Base-by-base conservation (phyloP, 331 rosid genomes). In the Arachis monticola region DNA sequence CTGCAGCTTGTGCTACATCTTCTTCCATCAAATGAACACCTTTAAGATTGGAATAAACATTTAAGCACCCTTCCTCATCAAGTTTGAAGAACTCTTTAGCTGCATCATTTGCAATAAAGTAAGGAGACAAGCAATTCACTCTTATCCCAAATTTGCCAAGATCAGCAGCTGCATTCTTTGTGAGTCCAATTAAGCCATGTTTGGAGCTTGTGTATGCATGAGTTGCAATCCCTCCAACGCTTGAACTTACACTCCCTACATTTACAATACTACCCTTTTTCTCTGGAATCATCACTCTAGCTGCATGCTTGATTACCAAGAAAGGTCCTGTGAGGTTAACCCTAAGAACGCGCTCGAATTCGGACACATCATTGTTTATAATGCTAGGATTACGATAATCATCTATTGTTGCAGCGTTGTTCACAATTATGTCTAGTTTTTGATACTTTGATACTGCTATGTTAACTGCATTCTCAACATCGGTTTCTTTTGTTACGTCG, bases 181-280 rank as follows among this genome's bases (percentile, higher is more conserved):
- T 40, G 5, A 80, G 57, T 30, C 87, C 84, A 12, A 80, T 7
- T 2, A 76, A 1, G 5, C 67, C 87, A 57, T 70, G 79, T 14
- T 83, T 83, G 35, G 87, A 80, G 40, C 74, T 74, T 41, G 84
- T 65, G 7, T 80, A 83, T 7, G 87, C 77, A 45, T 80, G 84
- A 6, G 67, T 46, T 12, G 82, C 55, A 56, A 76, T 58, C 47
- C 87, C 87, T 41, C 80, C 82, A 8, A 80, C 22, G 4, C 72
- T 74, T 58, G 84, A 61, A 0, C 53, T n/a, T 1, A 74, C 87
- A 30, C 87, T 76, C 10, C 82, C 66, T 9, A 77, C n/a, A 1
- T 3, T 80, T 31, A 83, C 52, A 56, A 83, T 83, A 74, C 82
- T 67, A 2, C 84, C 87, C 2, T 10, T 65, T 71, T 58, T 63